phyloP scores from a whole-genome alignment of 2,329 filamentous ascomycete genomes.

The Colletotrichum viniferum region DNA sequence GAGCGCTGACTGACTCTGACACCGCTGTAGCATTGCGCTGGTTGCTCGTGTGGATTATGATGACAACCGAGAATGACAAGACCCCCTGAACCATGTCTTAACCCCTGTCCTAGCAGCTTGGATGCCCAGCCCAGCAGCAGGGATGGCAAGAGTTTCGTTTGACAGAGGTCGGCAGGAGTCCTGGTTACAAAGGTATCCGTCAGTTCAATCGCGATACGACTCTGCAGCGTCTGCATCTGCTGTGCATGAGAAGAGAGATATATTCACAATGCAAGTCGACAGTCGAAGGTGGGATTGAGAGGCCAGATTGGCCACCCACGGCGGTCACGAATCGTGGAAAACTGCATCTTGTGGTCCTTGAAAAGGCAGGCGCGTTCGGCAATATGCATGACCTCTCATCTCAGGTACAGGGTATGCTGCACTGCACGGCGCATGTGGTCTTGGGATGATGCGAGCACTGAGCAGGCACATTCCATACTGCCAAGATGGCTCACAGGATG shows the following conservation, averaged over 20 bases:
- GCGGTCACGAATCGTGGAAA: not conserved
- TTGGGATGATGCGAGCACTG: not conserved
- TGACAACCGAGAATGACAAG: constrained; percentile 7
- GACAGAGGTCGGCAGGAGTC: not conserved
- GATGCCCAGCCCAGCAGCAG: not conserved
- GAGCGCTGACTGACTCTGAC: not conserved
- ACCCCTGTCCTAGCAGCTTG: constrained; percentile 7
- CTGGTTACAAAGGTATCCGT: not conserved
- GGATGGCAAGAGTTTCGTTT: constrained; percentile 13
- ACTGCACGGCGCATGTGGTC: not conserved
- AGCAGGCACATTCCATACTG: not conserved
- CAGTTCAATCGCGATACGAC: constrained; percentile 3
- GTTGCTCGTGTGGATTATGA: not conserved
- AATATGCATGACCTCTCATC: not conserved
- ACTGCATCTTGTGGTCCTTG: not conserved
- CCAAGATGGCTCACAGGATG: not conserved
- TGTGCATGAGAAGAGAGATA: not conserved
- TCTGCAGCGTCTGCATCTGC: not conserved
- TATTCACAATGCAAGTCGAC: not conserved
- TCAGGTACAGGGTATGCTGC: not conserved
- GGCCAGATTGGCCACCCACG: not conserved
- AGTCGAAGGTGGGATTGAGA: not conserved
- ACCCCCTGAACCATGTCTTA: constrained; percentile 5
- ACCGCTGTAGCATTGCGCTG: not conserved
- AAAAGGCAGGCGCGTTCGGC: not conserved